Evolutionary conservation across 1,284 basidiomycete genomes (phyloP).

Genomic region (Limonomyces culmigenus): DNA sequence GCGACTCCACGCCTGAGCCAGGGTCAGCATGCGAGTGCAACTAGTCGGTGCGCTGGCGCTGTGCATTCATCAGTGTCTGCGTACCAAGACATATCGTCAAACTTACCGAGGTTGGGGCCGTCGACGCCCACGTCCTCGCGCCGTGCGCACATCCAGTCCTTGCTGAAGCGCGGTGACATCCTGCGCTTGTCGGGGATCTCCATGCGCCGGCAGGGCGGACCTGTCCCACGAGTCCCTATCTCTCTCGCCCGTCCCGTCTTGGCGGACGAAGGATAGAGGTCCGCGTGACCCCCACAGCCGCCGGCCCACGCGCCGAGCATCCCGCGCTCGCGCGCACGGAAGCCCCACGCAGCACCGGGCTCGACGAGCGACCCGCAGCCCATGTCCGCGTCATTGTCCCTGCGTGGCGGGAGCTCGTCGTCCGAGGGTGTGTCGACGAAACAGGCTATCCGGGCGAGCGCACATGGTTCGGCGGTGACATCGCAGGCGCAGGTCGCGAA

Average conservation of each 20-base stretch:
- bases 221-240: neutral
- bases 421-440: constrained; percentile 26
- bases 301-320: constrained; percentile 5
- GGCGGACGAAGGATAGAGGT: constrained; percentile 31
- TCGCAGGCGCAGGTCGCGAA: constrained; percentile 72
- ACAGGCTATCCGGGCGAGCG: constrained; percentile 43
- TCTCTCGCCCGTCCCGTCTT: constrained; percentile 40
- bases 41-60: too few relatives aligned
- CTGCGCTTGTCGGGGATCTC: constrained; percentile 16
- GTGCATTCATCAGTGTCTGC: too few relatives aligned
- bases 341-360: neutral
- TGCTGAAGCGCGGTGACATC: constrained; percentile 51
- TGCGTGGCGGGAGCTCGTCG: constrained; percentile 6
- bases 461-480: constrained; percentile 41
- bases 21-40: too few relatives aligned
- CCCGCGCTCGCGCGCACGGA: constrained; percentile 1
- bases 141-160: constrained; percentile 24
- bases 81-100: too few relatives aligned
- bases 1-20: too few relatives aligned
- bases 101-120: too few relatives aligned
- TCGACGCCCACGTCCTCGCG: neutral
- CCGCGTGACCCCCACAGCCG: constrained; percentile 57
- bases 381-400: constrained; percentile 9
- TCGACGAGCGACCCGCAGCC: constrained; percentile 2
- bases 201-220: neutral